phyloP scores from a whole-genome alignment of 1,139 yeast genomes.

The Geotrichum aggregatum region DNA sequence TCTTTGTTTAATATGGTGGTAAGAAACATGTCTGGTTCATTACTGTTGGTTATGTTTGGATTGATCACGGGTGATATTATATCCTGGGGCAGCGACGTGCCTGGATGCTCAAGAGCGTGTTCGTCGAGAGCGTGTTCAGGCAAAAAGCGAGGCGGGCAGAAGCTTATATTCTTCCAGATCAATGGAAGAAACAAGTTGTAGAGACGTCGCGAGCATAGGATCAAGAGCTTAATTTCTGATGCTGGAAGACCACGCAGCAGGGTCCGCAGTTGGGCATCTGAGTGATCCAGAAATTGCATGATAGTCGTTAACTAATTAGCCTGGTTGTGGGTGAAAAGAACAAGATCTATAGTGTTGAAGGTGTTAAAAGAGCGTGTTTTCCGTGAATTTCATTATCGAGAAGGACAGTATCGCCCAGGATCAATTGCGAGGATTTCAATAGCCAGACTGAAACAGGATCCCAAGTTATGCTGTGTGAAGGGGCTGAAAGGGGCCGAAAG shows the following conservation, averaged over 20 bases:
- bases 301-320: background rate
- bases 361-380: background rate
- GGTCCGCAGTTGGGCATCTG: slow-evolving; percentile 2
- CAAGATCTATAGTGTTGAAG: no score
- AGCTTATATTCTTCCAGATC: slow-evolving; percentile 14
- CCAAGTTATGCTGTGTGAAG: no score
- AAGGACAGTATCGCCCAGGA: background rate
- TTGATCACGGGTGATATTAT: slow-evolving; percentile 11
- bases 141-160: slow-evolving; percentile 16
- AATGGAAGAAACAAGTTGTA: slow-evolving; percentile 5
- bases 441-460: background rate
- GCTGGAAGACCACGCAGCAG: slow-evolving; percentile 9
- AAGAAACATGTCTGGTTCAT: slow-evolving; percentile 12
- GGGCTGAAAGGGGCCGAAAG: background rate
- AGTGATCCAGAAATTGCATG: slow-evolving; percentile 5
- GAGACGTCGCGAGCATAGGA: background rate
- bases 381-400: slow-evolving; percentile 1
- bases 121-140: slow-evolving; percentile 14
- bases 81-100: slow-evolving; percentile 12
- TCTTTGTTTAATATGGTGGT: slow-evolving; percentile 5
- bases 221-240: slow-evolving; percentile 7
- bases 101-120: slow-evolving; percentile 15
- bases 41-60: slow-evolving; percentile 15
- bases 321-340: no score
- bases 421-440: background rate